Conservation (phyloP, 768 basidiomycete genomes). For the Chalciporus piperatus region DNA sequence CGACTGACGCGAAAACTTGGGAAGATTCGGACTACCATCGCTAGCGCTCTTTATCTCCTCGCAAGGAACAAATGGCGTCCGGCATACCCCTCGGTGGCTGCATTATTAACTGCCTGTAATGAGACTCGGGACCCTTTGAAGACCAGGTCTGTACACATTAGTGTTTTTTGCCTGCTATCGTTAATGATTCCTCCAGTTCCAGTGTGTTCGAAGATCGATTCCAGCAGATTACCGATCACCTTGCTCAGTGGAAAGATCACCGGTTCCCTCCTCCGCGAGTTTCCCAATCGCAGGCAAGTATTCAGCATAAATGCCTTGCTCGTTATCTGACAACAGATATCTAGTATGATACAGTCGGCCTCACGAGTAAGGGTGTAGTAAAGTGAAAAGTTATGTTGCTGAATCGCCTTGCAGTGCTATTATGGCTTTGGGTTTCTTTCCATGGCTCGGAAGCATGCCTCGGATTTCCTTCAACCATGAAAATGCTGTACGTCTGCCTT, state of each 20-base stretch:
- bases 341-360: slow-evolving; percentile 84
- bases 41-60: slow-evolving; percentile 59
- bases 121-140: slow-evolving; percentile 54
- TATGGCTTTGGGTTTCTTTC: slow-evolving; percentile 78
- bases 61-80: slow-evolving; percentile 67
- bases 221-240: slow-evolving; percentile 49
- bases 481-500: slow-evolving; percentile 61
- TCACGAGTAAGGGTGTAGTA: slow-evolving; percentile 58
- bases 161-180: background rate
- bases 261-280: slow-evolving; percentile 85
- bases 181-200: slow-evolving; percentile 37
- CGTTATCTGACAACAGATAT: slow-evolving; percentile 13
- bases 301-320: background rate
- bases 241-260: slow-evolving; percentile 70
- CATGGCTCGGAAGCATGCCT: slow-evolving; percentile 73
- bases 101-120: slow-evolving; percentile 55
- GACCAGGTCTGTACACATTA: slow-evolving; percentile 44
- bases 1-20: slow-evolving; percentile 4
- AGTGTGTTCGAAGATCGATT: slow-evolving; percentile 57
- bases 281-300: slow-evolving; percentile 67
- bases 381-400: slow-evolving; percentile 3
- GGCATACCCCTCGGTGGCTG: slow-evolving; percentile 51
- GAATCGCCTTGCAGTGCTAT: slow-evolving; percentile 50
- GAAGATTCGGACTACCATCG: slow-evolving; percentile 69
- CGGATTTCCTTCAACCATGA: slow-evolving; percentile 73